phyloP scores from a whole-genome alignment of 768 basidiomycete genomes.

The Calocera viscosa region DNA sequence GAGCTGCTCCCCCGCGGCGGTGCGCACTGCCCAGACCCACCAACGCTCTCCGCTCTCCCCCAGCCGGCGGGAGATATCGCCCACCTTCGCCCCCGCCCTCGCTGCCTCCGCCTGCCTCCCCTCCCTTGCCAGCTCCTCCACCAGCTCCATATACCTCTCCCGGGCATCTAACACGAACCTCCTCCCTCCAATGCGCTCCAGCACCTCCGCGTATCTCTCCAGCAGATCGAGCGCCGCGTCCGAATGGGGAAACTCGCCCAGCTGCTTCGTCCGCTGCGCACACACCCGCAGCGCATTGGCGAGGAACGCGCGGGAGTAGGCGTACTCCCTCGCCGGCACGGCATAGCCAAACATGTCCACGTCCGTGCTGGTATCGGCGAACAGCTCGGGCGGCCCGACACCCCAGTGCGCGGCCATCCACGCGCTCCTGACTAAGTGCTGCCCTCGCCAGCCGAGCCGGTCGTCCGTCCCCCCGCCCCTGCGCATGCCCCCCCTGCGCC shows the following conservation, averaged over 20 bases:
- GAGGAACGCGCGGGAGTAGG: conserved; percentile 43
- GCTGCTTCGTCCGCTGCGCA: conserved; percentile 14
- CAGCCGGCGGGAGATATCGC: conserved; percentile 48
- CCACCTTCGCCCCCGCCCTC: conserved; percentile 51
- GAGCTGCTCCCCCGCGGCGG: neutral
- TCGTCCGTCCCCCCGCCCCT: conserved; percentile 54
- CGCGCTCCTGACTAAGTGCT: conserved; percentile 52
- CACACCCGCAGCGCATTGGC: conserved; percentile 31
- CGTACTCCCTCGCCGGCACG: conserved; percentile 13
- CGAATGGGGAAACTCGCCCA: neutral
- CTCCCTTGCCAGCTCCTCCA: conserved; percentile 34
- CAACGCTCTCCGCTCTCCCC: conserved; percentile 48
- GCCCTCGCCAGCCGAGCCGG: conserved; percentile 46
- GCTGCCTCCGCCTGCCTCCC: conserved; percentile 34
- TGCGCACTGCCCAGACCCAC: conserved; percentile 44
- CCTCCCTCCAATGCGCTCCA: conserved; percentile 49
- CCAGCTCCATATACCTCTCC: conserved; percentile 45
- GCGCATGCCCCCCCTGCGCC: neutral
- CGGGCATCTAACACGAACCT: conserved; percentile 43
- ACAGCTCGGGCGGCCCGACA: conserved; percentile 41
- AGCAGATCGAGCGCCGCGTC: conserved; percentile 38
- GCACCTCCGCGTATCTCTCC: conserved; percentile 39
- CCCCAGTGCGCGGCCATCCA: conserved; percentile 66
- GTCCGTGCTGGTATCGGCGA: neutral
- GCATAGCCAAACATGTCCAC: neutral